Conservation (phyloP, 2,329 filamentous ascomycete genomes). For the Fusarium sp. region DNA sequence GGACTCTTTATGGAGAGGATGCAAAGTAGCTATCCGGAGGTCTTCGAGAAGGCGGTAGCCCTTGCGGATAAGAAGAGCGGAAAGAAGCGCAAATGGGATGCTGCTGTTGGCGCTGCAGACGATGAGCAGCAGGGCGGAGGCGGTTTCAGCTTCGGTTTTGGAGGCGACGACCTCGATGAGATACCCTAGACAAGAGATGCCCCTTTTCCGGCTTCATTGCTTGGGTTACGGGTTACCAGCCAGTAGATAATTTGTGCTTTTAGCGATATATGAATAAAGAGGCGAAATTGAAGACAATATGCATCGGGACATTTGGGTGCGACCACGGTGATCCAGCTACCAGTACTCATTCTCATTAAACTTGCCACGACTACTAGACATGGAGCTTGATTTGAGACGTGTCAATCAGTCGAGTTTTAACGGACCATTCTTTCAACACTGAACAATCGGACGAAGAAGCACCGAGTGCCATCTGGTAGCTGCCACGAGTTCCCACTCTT, state of each 20-base stretch:
- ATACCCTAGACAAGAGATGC: slow-evolving; percentile 50
- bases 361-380: not conserved
- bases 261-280: slow-evolving; percentile 2
- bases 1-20: slow-evolving; percentile 79
- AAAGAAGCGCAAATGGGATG: slow-evolving; percentile 89
- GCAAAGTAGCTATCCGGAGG: slow-evolving; percentile 68
- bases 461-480: not conserved
- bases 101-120: slow-evolving; percentile 64
- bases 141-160: slow-evolving; percentile 67
- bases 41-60: slow-evolving; percentile 73
- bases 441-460: not conserved
- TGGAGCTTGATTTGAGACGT: not conserved
- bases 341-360: not conserved
- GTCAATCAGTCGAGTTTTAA: slow-evolving; percentile 1
- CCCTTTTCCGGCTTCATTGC: slow-evolving; percentile 1
- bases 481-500: not conserved
- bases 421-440: not conserved
- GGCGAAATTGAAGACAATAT: not conserved
- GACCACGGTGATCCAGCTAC: not conserved
- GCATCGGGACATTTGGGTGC: not conserved
- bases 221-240: slow-evolving; percentile 1
- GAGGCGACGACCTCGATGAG: slow-evolving; percentile 60
- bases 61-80: slow-evolving; percentile 72
- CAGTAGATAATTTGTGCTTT: slow-evolving; percentile 4
- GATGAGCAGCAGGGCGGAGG: slow-evolving; percentile 49